Percentiles rank a stretch among this genome's conserved stretches.
Evolutionary conservation across 176 grass and related monocot species (phyloP).

Genomic region (Ensete ventricosum): DNA sequence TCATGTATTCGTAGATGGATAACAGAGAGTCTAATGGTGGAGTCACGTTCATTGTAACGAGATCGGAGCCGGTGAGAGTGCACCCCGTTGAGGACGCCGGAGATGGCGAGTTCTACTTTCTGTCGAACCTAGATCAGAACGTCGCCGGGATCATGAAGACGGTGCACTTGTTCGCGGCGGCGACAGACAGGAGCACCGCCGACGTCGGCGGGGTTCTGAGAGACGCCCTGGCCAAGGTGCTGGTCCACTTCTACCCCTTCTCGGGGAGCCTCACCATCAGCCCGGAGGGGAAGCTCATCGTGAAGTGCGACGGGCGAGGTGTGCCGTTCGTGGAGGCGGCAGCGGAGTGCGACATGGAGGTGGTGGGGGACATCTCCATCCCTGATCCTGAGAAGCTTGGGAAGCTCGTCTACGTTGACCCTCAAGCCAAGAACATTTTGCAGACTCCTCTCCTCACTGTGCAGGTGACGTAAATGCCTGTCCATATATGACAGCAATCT

Average conservation of each 20-base stretch:
- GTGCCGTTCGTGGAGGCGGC: conserved; percentile 42
- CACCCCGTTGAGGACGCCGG: conserved; percentile 12
- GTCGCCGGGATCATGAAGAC: conserved; percentile 46
- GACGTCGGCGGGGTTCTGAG: conserved; percentile 17
- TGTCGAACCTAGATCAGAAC: conserved; percentile 58
- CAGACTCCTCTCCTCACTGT: conserved; percentile 35
- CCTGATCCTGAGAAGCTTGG: conserved; percentile 23
- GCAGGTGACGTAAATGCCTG: conserved; percentile 9
- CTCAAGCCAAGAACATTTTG: conserved; percentile 4
- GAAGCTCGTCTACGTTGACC: conserved; percentile 31
- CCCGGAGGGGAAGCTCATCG: conserved; percentile 35
- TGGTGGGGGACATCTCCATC: conserved; percentile 18
- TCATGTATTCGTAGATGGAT: conserved; percentile 11
- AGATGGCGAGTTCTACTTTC: conserved; percentile 33
- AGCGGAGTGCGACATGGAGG: conserved; percentile 24
- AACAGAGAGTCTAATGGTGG: conserved; percentile 2
- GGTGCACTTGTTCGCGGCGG: conserved; percentile 41
- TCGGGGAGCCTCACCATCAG: conserved; percentile 28
- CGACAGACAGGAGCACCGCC: background rate
- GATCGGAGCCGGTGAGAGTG: conserved; percentile 29
- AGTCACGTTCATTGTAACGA: conserved; percentile 20
- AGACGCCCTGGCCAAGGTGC: conserved; percentile 39
- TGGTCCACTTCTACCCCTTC: conserved; percentile 41
- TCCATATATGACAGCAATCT: background rate
- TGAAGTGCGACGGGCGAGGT: conserved; percentile 33